Evolutionary conservation across 2,329 filamentous ascomycete genomes (phyloP).

Genomic region (Botrytis hyacinthi): DNA sequence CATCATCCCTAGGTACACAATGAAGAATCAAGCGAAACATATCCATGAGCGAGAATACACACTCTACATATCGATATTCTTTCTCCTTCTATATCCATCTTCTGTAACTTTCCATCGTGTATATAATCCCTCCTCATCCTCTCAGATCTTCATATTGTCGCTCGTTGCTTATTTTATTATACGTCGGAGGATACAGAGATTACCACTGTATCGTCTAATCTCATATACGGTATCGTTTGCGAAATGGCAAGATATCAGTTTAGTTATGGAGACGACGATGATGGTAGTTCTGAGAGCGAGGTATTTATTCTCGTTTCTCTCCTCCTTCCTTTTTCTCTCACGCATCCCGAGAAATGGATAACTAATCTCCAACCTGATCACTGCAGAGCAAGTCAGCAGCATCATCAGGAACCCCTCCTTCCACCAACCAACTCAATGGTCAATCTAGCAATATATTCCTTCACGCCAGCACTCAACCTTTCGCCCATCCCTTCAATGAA

Average conservation of each 20-base stretch:
- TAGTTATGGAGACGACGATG: background rate
- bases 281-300: too few species aligned
- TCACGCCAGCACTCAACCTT: too few species aligned
- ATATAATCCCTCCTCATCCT: background rate
- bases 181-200: too few species aligned
- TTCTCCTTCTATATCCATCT: background rate
- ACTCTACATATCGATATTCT: background rate
- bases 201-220: background rate
- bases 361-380: too few species aligned
- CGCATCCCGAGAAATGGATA: too few species aligned
- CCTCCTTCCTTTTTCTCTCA: too few species aligned
- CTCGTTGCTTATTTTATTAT: background rate
- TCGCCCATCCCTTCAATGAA: too few species aligned
- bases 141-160: background rate
- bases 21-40: background rate
- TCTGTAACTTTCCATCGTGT: background rate
- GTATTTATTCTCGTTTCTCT: too few species aligned
- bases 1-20: background rate
- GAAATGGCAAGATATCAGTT: background rate
- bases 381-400: too few species aligned
- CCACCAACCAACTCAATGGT: background rate
- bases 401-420: too few species aligned
- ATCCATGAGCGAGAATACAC: background rate
- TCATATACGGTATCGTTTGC: rapidly evolving
- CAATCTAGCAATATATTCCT: too few species aligned